A percentile compares a stretch with the other conserved stretches of the same genome.
These are phyloP conservation scores for Alternaria sp. DNA, from an alignment of 2,329 filamentous ascomycete genomes.

Conservation along the genomic window DNA sequence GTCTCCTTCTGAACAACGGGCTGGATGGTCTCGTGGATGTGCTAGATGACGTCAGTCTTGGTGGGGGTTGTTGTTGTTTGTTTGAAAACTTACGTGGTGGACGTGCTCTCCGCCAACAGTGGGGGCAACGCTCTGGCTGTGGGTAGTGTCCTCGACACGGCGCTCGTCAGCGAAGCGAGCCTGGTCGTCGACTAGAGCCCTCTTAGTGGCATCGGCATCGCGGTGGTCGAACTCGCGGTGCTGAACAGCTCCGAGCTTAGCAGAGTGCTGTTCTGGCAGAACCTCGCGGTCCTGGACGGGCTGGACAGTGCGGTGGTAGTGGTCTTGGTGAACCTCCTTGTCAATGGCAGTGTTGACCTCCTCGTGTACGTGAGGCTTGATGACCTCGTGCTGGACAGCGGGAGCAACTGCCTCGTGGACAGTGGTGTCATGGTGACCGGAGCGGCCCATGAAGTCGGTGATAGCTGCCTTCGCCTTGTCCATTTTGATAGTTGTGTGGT, in stretches of 20 bases:
- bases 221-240: constrained; percentile 68
- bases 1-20: constrained; percentile 74
- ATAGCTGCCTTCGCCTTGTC: constrained; percentile 70
- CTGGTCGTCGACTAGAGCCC: constrained; percentile 54
- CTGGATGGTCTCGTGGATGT: constrained; percentile 72
- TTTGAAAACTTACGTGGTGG: constrained; percentile 55
- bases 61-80: not conserved
- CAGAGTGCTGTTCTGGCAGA: constrained; percentile 67
- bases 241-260: constrained; percentile 65
- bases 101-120: constrained; percentile 66
- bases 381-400: constrained; percentile 65
- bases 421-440: constrained; percentile 72
- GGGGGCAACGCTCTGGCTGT: constrained; percentile 57
- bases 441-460: constrained; percentile 63
- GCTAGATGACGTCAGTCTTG: constrained; percentile 35
- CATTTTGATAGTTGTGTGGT: constrained; percentile 48
- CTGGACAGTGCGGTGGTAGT: constrained; percentile 73
- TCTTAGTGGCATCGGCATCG: constrained; percentile 51
- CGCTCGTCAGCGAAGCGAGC: constrained; percentile 61
- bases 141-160: constrained; percentile 55
- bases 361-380: constrained; percentile 67
- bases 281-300: constrained; percentile 64
- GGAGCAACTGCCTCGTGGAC: constrained; percentile 70
- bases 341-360: constrained; percentile 68
- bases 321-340: constrained; percentile 73